Base-by-base conservation (phyloP, 1,284 basidiomycete species). In the Ustilago tritici region DNA sequence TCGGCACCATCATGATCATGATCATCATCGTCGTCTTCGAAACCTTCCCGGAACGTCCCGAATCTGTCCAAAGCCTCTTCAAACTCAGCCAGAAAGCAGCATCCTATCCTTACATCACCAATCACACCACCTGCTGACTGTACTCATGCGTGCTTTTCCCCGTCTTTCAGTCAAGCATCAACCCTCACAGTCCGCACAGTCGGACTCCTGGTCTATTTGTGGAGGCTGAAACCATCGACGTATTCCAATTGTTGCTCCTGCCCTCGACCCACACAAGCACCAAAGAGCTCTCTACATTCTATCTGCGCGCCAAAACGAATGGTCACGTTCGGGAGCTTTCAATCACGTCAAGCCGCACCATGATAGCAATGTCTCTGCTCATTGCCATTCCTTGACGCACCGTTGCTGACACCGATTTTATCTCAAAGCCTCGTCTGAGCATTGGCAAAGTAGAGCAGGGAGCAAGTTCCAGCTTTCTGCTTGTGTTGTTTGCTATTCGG, bases 181-280 rank as follows among this genome's bases (percentile, higher is more conserved):
- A 9, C 23, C 46, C n/a, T 10, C 9, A 23, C 10, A 49, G 7
- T 49, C 46, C 19, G 46, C n/a, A 23, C 46, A 11, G 46, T 28
- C 46, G n/a, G 8, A 49, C 5, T 49, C 19, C n/a, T 49, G 23
- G 23, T 31, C 6, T 28, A 31, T 31, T 23, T 49, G 46, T 23
- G 46, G 19, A 31, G 46, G 46, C 23, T 49, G 46, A 49, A 31
- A 49, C n/a, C n/a, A 49, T 49, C 46, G 46, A 49, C 34, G 32
- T 11, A 9, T 46, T 10, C 11, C 43, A n/a, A 11, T n/a, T 19
- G 11, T 7, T 19, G 43, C 15, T 8, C n/a, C n/a, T 46, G 43
- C 43, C 19, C n/a, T 46, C 11, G n/a, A 19, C n/a, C 43, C 43
- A 46, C 43, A 46, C 17, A 46, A 19, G 43, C 43, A 46, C 5